These are phyloP conservation scores for Anaeramoeba flamelloides DNA, from an alignment of 78 protist species.

Conservation along the genomic window DNA sequence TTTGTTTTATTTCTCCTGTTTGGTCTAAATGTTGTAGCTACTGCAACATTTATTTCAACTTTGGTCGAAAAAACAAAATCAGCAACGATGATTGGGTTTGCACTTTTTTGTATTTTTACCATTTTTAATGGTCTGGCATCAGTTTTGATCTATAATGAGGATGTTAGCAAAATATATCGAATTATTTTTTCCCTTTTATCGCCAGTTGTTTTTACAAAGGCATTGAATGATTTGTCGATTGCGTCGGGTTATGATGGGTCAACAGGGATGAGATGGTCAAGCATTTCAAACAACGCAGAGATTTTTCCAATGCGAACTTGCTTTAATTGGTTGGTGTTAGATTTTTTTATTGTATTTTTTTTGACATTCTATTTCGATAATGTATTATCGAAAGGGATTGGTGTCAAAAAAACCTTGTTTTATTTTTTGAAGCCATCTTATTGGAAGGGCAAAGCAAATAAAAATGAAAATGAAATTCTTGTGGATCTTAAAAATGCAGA, in stretches of 20 bases:
- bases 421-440: conserved; percentile 10
- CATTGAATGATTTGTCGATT: neutral
- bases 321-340: conserved; percentile 7
- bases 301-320: neutral
- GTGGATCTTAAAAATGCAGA: too few relatives aligned
- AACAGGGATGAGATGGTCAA: neutral
- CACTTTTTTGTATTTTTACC: conserved; percentile 2
- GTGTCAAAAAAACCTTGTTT: neutral
- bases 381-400: conserved; percentile 14
- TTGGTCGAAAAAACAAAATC: conserved; percentile 5
- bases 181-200: conserved; percentile 7
- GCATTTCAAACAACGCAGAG: neutral
- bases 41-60: conserved; percentile 13
- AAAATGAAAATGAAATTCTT: too few relatives aligned
- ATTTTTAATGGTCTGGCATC: neutral
- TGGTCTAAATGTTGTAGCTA: neutral
- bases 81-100: conserved; percentile 19
- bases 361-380: conserved; percentile 25
- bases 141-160: neutral
- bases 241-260: neutral
- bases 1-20: conserved; percentile 1
- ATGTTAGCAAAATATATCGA: neutral
- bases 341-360: conserved; percentile 2
- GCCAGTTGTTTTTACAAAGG: conserved; percentile 10
- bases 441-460: too few relatives aligned